Percentiles rank a stretch among this genome's conserved stretches.
Conservation (phyloP, 2,329 filamentous ascomycete genomes). For the Ceratocystis ficicola region DNA sequence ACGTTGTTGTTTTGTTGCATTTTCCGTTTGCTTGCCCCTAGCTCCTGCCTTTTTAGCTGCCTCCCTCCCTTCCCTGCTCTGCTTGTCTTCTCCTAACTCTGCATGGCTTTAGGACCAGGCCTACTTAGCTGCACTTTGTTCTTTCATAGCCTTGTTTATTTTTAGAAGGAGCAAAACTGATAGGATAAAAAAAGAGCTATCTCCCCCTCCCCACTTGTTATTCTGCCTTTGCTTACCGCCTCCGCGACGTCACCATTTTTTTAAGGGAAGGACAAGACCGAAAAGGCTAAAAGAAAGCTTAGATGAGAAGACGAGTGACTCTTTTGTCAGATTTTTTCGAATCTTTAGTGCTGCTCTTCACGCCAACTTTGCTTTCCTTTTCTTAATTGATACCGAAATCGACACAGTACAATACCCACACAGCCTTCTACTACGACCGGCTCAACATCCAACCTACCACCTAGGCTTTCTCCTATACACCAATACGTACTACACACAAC, state of each 20-base stretch:
- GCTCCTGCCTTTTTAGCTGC: too few species aligned
- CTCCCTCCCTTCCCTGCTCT: too few species aligned
- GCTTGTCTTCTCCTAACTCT: too few species aligned
- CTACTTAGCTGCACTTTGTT: too few species aligned
- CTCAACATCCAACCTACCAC: neutral
- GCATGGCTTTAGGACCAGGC: too few species aligned
- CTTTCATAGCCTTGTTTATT: neutral
- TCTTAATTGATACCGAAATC: too few species aligned
- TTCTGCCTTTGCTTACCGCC: conserved; percentile 11
- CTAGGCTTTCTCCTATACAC: neutral
- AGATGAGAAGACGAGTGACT: too few species aligned
- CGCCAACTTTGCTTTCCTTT: neutral
- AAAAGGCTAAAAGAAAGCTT: neutral
- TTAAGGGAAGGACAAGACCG: neutral
- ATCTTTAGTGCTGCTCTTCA: neutral
- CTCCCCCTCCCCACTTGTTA: neutral
- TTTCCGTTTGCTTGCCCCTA: too few species aligned
- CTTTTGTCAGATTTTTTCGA: neutral
- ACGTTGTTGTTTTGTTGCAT: too few species aligned
- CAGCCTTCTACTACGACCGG: neutral
- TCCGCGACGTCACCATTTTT: conserved; percentile 10
- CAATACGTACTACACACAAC: conserved; percentile 10
- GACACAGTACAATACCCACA: too few species aligned
- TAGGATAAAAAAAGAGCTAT: neutral
- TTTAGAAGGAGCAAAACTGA: neutral